A percentile compares a stretch with the other conserved stretches of the same genome.
phyloP scores from a whole-genome alignment of 495 filamentous ascomycete species.

The Cercophora sp. region DNA sequence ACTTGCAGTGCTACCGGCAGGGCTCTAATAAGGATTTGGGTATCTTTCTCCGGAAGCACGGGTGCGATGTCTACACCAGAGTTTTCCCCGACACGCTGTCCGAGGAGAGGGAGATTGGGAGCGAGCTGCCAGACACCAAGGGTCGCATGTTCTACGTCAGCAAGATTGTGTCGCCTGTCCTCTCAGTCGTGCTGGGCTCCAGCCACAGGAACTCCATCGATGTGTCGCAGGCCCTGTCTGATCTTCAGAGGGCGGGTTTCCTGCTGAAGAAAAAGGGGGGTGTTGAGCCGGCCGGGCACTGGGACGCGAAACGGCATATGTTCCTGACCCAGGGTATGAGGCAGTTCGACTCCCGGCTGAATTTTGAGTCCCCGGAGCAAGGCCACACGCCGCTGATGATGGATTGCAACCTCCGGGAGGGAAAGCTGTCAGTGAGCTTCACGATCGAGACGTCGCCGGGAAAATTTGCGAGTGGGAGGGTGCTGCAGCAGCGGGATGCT shows the following conservation, averaged over 20 bases:
- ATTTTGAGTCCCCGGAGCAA: neutral
- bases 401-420: neutral
- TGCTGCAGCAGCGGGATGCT: conserved; percentile 5
- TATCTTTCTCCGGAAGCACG: conserved; percentile 20
- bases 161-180: conserved; percentile 17
- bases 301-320: conserved; percentile 15
- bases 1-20: conserved; percentile 11
- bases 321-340: conserved; percentile 17
- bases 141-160: conserved; percentile 14
- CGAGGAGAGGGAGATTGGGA: neutral
- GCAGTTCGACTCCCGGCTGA: neutral
- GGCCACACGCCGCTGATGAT: neutral
- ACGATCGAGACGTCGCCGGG: neutral
- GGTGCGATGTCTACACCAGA: conserved; percentile 20
- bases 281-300: conserved; percentile 14
- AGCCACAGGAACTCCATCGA: conserved; percentile 17
- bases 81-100: conserved; percentile 9
- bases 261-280: neutral
- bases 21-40: conserved; percentile 5
- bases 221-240: conserved; percentile 3
- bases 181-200: conserved; percentile 11
- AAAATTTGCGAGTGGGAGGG: neutral
- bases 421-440: neutral
- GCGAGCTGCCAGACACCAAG: neutral
- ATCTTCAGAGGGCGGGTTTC: neutral